A percentile compares a stretch with the other conserved stretches of the same genome.
phyloP scores from a whole-genome alignment of 1,139 yeast species.

The Yamadazyma spencermartinsiae region DNA sequence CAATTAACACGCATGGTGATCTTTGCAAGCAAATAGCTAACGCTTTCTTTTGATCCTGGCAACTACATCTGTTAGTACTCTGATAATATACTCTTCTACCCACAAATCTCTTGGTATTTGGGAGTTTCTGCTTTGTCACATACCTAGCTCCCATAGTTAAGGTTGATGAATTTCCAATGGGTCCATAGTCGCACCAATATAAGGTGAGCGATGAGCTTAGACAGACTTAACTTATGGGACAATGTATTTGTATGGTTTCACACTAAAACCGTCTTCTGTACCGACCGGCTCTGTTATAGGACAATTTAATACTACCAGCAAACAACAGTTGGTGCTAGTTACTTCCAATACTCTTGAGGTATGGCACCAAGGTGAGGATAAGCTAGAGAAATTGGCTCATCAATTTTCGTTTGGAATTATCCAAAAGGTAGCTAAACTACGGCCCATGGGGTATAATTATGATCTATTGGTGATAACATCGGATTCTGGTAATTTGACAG shows the following conservation, averaged over 20 bases:
- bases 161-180: conserved; percentile 1
- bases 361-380: conserved; percentile 47
- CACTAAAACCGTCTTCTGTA: conserved; percentile 59
- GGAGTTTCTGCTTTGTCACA: conserved; percentile 7
- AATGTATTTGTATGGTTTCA: conserved; percentile 65
- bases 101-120: too few species aligned
- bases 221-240: conserved; percentile 2
- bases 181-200: conserved; percentile 1
- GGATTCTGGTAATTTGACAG: conserved; percentile 74
- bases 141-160: conserved; percentile 20
- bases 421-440: conserved; percentile 51
- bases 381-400: conserved; percentile 39
- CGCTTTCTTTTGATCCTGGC: conserved; percentile 89
- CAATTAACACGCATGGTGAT: conserved; percentile 92
- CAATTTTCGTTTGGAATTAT: conserved; percentile 63
- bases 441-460: conserved; percentile 50
- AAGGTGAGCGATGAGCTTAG: not conserved
- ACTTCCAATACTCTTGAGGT: conserved; percentile 55
- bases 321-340: conserved; percentile 67
- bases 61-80: conserved; percentile 45
- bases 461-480: conserved; percentile 71
- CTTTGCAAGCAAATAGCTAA: conserved; percentile 93
- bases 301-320: conserved; percentile 51
- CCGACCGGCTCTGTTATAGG: conserved; percentile 62
- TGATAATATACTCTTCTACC: too few species aligned